Evolutionary conservation across 805 yeast species (phyloP), one percentile per base, ranked within the genome.

Genomic region (Zygoascus flipseniorum): DNA sequence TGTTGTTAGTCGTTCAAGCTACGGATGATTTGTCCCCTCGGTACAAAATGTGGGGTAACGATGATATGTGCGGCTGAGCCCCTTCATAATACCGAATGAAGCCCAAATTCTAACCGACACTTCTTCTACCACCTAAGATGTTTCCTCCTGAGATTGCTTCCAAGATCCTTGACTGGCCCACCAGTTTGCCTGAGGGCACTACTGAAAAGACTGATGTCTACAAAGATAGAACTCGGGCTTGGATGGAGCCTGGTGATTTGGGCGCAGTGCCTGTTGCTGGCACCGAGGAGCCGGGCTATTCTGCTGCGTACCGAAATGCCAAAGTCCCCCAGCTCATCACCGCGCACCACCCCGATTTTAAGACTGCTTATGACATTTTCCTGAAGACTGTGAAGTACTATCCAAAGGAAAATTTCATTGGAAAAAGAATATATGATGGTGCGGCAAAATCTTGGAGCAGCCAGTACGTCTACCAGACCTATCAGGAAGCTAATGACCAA

Each of bases 291-390:
- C 69, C 69, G 1, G 83, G 82, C 6, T 77, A 66, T 64, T 77
- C 85, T 28, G 74, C 78, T 1, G 64, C 78, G 8, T 83, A 74
- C 62, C 69, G 88, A 52, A 80, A 74, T 59, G 59, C 67, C n/a
- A 65, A 69, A 16, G 16, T 16, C 16, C 70, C 66, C 28, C 58
- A 62, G n/a, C 59, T 67, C 23, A 43, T 67, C 11, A 58, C 66
- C 47, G 41, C 61, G 10, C 50, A 71, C 46, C 66, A 70, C 31
- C 73, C 76, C 2, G 64, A 63, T 19, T 56, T 75, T 45, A 64
- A 67, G 48, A 77, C 81, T 8, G 62, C 67, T 50, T 69, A 72
- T 56, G 68, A 64, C 6, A 58, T 69, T 13, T 72, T 73, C 59
- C 62, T 64, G 41, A 42, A 57, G 19, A 57, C 73, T 4, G 69